Base-by-base conservation (phyloP, 306 rosid genomes). In the Cyclanthera cordifolia region DNA sequence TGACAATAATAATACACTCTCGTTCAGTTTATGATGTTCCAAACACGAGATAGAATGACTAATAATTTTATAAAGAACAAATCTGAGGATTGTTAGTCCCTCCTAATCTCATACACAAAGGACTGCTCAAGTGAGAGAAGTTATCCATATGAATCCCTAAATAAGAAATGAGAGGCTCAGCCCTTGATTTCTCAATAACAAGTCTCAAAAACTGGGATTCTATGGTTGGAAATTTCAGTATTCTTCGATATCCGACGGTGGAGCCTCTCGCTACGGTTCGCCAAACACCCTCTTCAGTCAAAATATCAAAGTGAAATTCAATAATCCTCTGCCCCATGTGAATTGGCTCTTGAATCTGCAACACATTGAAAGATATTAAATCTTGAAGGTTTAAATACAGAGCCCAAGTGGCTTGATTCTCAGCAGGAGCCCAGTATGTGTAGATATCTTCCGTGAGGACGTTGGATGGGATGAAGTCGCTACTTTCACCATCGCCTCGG, bases 251-350 rank as follows among this genome's bases (percentile, higher is more conserved):
- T 77, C 96, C 98, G 17, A 92, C 81, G 5, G 95, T 92, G 69
- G 95, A 82, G 53, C 95, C 95, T 55, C 73, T 81, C 34, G 60
- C 45, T 56, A 87, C 88, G 54, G 79, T 75, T 74, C 78, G 78
- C 96, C 95, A 92, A 24, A 64, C 56, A 39, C 86, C 83, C 45
- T 79, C 72, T 63, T 60, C 80, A 49, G 47, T 60, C 76, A 77
- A 64, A 0, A 76, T 77, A 75, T 92, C 94, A 6, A 92, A 84
- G 75, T 83, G 90, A 75, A 92, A 92, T 73, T 80, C 76, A n/a
- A 75, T 67, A 72, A 92, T 81, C 66, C 98, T 79, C 72, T 92
- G 98, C 43, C 98, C 98, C 93, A 92, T 81, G 12, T 89, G 86
- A 78, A 89, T 92, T 54, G 98, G 95, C 77, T 92, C 98, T 83